Conservation (phyloP, 139 green algal species). For the Haematococcus lacustris region DNA sequence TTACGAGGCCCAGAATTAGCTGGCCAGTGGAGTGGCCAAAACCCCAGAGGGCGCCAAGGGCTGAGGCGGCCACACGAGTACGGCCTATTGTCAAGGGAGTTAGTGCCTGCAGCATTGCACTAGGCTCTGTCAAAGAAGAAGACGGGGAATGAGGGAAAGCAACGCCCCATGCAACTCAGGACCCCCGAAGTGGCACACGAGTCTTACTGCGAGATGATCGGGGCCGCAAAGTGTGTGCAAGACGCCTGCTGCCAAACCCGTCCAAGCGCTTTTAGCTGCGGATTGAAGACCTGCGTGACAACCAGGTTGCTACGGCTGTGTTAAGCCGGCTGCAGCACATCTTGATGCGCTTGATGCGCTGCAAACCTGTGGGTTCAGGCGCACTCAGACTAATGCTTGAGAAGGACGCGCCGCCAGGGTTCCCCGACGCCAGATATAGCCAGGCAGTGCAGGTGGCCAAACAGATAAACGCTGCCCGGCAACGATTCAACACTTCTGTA, state of each 20-base stretch:
- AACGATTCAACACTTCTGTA: slow-evolving; percentile 10
- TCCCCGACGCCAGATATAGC: slow-evolving; percentile 11
- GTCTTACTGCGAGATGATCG: slow-evolving; percentile 89
- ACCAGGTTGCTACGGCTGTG: not conserved
- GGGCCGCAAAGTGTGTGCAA: slow-evolving; percentile 93
- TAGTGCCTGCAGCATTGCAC: slow-evolving; percentile 83
- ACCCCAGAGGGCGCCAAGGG: slow-evolving; percentile 94
- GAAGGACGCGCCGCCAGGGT: slow-evolving; percentile 3
- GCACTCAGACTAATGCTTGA: slow-evolving; percentile 5
- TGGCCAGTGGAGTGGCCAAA: slow-evolving; percentile 95
- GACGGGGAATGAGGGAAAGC: no score
- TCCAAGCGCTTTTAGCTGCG: slow-evolving; percentile 54
- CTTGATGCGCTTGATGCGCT: not conserved
- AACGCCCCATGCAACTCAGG: no score
- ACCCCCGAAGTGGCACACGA: not conserved
- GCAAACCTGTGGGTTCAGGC: not conserved
- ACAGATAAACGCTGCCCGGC: slow-evolving; percentile 12
- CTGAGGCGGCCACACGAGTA: slow-evolving; percentile 53
- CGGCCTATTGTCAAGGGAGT: slow-evolving; percentile 92
- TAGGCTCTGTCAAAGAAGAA: no score
- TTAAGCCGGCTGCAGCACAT: no score
- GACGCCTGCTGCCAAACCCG: slow-evolving; percentile 85
- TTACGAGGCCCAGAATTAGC: slow-evolving; percentile 88
- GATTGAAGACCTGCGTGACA: slow-evolving; percentile 16
- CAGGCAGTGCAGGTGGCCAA: slow-evolving; percentile 22